These are phyloP conservation scores for Xylaria curta DNA, from an alignment of 495 filamentous ascomycete species.

Conservation along the genomic window DNA sequence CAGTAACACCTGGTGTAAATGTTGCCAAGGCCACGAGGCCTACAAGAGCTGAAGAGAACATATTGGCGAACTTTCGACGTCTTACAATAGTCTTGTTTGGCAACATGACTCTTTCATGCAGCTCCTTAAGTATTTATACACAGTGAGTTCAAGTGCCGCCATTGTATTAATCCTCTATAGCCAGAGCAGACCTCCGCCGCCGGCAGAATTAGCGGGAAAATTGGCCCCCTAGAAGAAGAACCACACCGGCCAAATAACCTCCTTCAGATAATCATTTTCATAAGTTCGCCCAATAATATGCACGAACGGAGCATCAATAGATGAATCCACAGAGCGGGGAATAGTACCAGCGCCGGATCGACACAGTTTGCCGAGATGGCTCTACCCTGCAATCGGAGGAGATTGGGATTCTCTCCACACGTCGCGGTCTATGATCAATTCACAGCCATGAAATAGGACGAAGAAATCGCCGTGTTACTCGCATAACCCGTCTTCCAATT, in stretches of 20 bases:
- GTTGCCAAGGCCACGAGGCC: constrained; percentile 27
- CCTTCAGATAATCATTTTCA: background rate
- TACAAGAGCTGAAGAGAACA: constrained; percentile 1
- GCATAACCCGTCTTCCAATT: background rate
- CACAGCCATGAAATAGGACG: background rate
- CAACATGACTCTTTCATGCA: background rate
- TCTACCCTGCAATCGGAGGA: background rate
- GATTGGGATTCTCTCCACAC: background rate
- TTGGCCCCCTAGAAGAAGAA: constrained; percentile 29
- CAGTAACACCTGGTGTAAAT: constrained; percentile 26
- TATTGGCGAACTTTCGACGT: background rate
- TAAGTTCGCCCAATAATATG: constrained; percentile 1
- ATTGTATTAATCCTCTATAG: constrained; percentile 20
- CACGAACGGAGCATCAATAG: background rate
- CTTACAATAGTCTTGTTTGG: background rate
- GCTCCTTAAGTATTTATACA: background rate
- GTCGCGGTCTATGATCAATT: background rate
- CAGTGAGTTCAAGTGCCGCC: constrained; percentile 33
- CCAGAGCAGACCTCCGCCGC: constrained; percentile 30
- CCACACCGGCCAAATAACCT: background rate
- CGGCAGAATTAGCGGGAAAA: constrained; percentile 43
- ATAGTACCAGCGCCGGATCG: background rate
- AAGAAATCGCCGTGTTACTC: background rate
- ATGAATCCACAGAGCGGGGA: constrained; percentile 10
- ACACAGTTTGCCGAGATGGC: constrained; percentile 8